Conservation (phyloP, 257 asterid species). For the Solanum medicagineum region DNA sequence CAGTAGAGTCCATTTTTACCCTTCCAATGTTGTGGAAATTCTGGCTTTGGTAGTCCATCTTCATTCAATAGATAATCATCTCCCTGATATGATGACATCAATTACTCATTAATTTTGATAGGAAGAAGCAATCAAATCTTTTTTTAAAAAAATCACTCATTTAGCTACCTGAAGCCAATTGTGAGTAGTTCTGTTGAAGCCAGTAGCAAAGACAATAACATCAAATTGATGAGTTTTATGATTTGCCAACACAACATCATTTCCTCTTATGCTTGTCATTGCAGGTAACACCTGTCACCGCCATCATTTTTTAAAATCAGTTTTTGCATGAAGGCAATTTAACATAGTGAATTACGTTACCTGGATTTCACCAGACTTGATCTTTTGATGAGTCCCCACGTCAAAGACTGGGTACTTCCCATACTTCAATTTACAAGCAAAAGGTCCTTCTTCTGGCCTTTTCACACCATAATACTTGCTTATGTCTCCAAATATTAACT, state of each 20-base stretch:
- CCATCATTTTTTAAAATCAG: background rate
- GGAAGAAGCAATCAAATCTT: no score
- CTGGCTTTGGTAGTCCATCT: slow-evolving; percentile 42
- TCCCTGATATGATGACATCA: slow-evolving; percentile 11
- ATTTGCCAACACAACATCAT: slow-evolving; percentile 35
- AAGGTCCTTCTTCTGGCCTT: slow-evolving; percentile 58
- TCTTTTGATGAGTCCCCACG: slow-evolving; percentile 41
- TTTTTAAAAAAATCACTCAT: no score
- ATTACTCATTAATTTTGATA: background rate
- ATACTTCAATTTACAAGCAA: slow-evolving; percentile 21
- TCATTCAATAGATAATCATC: slow-evolving; percentile 38
- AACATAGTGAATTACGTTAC: background rate
- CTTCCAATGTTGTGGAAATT: slow-evolving; percentile 56
- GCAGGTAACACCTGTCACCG: slow-evolving; percentile 44
- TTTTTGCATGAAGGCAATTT: background rate
- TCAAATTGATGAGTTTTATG: slow-evolving; percentile 33
- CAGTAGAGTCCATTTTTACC: slow-evolving; percentile 64
- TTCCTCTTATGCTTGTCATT: slow-evolving; percentile 21
- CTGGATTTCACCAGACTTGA: slow-evolving; percentile 51
- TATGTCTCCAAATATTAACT: slow-evolving; percentile 39
- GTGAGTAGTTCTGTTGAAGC: slow-evolving; percentile 58
- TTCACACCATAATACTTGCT: slow-evolving; percentile 43
- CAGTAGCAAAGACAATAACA: slow-evolving; percentile 59
- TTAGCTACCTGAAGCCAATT: slow-evolving; percentile 56
- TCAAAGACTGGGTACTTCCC: slow-evolving; percentile 72